Evolutionary conservation across 805 yeast genomes (phyloP).

Genomic region (Lipomyces lipofer): DNA sequence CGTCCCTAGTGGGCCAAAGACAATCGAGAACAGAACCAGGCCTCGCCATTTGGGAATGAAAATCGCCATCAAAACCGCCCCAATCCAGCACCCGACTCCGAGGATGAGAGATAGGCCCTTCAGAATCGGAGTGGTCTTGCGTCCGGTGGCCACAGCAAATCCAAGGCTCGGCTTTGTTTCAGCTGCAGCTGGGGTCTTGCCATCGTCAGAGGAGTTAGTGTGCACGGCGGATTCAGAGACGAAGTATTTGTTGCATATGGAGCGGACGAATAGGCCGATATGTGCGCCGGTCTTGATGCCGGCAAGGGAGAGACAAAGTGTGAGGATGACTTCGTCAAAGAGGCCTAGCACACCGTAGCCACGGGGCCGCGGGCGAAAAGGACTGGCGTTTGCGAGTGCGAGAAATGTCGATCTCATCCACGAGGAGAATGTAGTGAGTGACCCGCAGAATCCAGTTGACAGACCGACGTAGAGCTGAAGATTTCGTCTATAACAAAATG

Average conservation of each 20-base stretch:
- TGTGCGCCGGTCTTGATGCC: slow-evolving; percentile 30
- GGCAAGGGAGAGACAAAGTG: slow-evolving; percentile 26
- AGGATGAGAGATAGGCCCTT: slow-evolving; percentile 14
- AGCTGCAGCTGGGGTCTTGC: background rate
- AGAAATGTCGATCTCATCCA: slow-evolving; percentile 32
- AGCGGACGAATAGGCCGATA: slow-evolving; percentile 19
- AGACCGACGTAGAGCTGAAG: slow-evolving; percentile 29
- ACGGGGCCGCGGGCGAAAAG: slow-evolving; percentile 18
- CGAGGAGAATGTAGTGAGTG: slow-evolving; percentile 35
- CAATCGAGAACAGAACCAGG: slow-evolving; percentile 25
- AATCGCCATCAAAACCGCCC: slow-evolving; percentile 28
- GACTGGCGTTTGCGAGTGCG: slow-evolving; percentile 31
- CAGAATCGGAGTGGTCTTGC: background rate
- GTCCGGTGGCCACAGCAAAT: slow-evolving; percentile 7
- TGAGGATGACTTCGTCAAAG: slow-evolving; percentile 27
- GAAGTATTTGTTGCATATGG: background rate
- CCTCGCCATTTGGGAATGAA: slow-evolving; percentile 32
- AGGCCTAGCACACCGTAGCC: slow-evolving; percentile 32
- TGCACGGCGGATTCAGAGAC: background rate
- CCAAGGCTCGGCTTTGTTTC: background rate
- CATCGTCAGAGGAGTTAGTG: background rate
- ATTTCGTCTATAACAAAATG: background rate
- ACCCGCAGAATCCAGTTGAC: slow-evolving; percentile 36
- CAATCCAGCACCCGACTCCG: slow-evolving; percentile 32
- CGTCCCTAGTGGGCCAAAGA: slow-evolving; percentile 33